Percentiles rank a stretch among this genome's conserved stretches.
Conservation (phyloP, 441 rosid species). For the Corymbia citriodora region DNA sequence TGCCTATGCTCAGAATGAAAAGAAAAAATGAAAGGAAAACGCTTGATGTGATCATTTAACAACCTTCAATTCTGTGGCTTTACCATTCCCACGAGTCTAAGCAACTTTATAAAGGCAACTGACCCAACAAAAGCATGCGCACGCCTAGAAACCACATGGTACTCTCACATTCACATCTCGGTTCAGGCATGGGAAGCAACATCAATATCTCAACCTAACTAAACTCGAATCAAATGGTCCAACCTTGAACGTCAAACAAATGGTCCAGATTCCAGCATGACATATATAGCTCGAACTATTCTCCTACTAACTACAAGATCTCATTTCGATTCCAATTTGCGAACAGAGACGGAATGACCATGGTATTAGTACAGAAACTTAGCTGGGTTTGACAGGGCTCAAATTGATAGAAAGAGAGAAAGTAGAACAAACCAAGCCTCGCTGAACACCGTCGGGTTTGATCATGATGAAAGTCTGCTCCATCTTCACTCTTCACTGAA, state of each 20-base stretch:
- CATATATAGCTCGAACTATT: not conserved
- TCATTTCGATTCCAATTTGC: not conserved
- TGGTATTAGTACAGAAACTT: not conserved
- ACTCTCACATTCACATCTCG: not conserved
- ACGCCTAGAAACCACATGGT: not conserved
- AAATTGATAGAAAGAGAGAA: not conserved
- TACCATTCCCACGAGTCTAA: not conserved
- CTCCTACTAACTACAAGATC: not conserved
- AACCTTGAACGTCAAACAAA: not conserved
- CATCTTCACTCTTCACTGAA: not conserved
- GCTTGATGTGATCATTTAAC: not conserved
- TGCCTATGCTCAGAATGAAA: not conserved
- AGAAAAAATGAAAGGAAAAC: not conserved
- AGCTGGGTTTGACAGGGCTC: not conserved
- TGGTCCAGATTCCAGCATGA: not conserved
- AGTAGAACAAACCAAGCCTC: not conserved
- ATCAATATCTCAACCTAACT: not conserved
- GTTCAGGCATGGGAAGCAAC: not conserved
- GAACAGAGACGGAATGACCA: not conserved
- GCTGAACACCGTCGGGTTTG: not conserved
- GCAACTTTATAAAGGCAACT: not conserved
- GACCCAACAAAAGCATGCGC: not conserved
- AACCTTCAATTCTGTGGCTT: not conserved
- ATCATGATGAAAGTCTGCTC: not conserved
- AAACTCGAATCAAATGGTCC: not conserved